Base-by-base conservation (phyloP, 1,284 basidiomycete species). In the Amylostereum areolatum region DNA sequence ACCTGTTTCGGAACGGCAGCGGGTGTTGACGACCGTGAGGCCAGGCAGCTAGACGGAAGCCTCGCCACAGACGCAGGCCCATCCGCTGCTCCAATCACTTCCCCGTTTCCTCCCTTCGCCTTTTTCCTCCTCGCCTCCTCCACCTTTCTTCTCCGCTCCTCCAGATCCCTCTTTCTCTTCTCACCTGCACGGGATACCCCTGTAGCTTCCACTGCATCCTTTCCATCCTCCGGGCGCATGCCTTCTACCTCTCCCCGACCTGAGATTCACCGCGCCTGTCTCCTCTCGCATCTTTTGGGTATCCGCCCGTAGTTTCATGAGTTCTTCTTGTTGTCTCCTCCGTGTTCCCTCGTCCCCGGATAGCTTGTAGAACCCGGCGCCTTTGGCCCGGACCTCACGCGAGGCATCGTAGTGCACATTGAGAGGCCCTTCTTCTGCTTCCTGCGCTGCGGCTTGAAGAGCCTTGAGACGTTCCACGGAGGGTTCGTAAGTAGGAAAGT, bases 341-440 rank as follows among this genome's bases (percentile, higher is more conserved):
- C 95, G 77, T 30, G 76, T 78, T 51, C 86, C 83, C 58, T 92
- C 89, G 59, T 96, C 90, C 1, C 66, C 75, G 2, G 90, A 89
- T 65, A 98, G 95, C 59, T 89, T 83, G 63, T 95, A 96, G 68
- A 89, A 91, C 0, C 81, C 94, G 1, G 94, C 93, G 32, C 90
- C 95, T 59, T 85, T 85, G n/a, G 85, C 80, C 6, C 95, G 86
- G 8, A 87, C 81, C 65, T 99, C 95, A 46, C 70, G 72, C 0
- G 79, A 74, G 0, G 91, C 77, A 64, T 97, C 90, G 64, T 93
- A 98, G 63, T 95, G 92, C 12, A 78, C 69, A 12, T 80, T 75
- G 3, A 90, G 74, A 0, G 88, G 84, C 18, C 82, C 82, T 59
- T 97, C 93, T 18, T 81, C 76, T 29, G 79, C 75, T 55, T 89